These are phyloP conservation scores for Catenaria anguillulae DNA, from an alignment of 371 early-diverging fungal species.

Conservation along the genomic window DNA sequence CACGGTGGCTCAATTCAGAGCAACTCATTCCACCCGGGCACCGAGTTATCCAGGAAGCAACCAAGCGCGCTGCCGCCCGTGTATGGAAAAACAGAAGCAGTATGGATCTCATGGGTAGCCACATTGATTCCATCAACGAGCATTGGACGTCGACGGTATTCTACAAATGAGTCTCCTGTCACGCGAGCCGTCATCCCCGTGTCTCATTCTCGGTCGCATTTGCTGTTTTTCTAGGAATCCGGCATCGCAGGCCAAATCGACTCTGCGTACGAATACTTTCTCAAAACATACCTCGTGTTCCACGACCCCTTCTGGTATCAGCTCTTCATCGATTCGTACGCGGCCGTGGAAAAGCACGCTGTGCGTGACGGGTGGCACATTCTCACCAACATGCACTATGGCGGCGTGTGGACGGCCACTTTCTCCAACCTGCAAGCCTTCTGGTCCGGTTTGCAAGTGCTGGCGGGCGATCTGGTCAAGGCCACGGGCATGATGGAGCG, in stretches of 20 bases:
- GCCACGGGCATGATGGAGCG: slow-evolving; percentile 61
- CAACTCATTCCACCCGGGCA: too few species aligned
- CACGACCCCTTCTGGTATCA: slow-evolving; percentile 56
- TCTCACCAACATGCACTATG: neutral
- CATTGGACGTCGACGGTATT: slow-evolving; percentile 15
- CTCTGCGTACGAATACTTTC: slow-evolving; percentile 81
- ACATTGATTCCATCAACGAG: slow-evolving; percentile 52
- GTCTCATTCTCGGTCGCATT: too few species aligned
- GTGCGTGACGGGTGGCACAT: slow-evolving; percentile 9
- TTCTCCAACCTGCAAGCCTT: neutral
- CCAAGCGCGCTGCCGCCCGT: too few species aligned
- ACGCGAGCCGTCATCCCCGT: too few species aligned
- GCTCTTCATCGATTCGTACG: slow-evolving; percentile 69
- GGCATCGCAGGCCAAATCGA: slow-evolving; percentile 86
- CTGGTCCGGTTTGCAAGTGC: slow-evolving; percentile 25
- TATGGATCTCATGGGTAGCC: slow-evolving; percentile 68
- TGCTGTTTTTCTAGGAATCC: too few species aligned
- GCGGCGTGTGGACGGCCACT: neutral
- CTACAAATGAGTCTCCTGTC: too few species aligned
- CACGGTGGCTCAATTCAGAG: neutral
- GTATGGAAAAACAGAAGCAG: slow-evolving; percentile 58
- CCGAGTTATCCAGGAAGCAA: too few species aligned
- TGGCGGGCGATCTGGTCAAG: slow-evolving; percentile 65
- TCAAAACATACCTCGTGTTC: slow-evolving; percentile 78
- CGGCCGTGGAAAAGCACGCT: slow-evolving; percentile 43